These are phyloP conservation scores for Mrakia hoshinonis DNA, from an alignment of 768 basidiomycete genomes.

Conservation along the genomic window DNA sequence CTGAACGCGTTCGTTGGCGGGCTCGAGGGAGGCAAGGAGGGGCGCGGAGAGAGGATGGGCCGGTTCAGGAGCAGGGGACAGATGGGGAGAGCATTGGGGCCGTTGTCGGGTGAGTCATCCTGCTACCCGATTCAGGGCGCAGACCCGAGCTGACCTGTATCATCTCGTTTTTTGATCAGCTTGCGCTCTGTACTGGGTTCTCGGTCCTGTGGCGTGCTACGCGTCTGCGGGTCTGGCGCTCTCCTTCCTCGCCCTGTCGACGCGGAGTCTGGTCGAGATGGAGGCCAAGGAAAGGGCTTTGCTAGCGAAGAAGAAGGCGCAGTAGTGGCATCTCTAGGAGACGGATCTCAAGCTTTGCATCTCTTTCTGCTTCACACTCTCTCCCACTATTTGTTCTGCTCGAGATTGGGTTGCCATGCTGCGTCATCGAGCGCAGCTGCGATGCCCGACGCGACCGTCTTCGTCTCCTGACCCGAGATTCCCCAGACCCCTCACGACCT, in stretches of 20 bases:
- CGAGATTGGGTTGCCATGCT: no score
- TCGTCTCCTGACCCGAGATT: background rate
- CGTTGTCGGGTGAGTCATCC: slow-evolving; percentile 62
- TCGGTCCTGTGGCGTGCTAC: slow-evolving; percentile 39
- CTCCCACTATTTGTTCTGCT: no score
- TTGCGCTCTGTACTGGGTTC: slow-evolving; percentile 35
- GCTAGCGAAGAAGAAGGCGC: background rate
- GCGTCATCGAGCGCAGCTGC: background rate
- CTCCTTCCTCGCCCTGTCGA: background rate
- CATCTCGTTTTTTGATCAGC: background rate
- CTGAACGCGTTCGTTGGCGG: slow-evolving; percentile 63
- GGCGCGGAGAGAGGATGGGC: slow-evolving; percentile 64
- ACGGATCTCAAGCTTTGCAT: background rate
- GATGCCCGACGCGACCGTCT: background rate
- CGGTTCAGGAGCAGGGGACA: slow-evolving; percentile 87
- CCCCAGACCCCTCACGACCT: no score
- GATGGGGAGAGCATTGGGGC: slow-evolving; percentile 84
- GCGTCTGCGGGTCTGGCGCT: slow-evolving; percentile 33
- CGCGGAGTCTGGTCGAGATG: background rate
- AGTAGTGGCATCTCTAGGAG: background rate
- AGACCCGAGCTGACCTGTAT: background rate
- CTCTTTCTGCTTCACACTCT: background rate
- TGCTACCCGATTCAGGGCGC: background rate
- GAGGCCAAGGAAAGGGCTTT: background rate
- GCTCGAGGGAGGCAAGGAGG: slow-evolving; percentile 6